Evolutionary conservation across 2,329 filamentous ascomycete species (phyloP).

Genomic region (Zymoseptoria crescenta): DNA sequence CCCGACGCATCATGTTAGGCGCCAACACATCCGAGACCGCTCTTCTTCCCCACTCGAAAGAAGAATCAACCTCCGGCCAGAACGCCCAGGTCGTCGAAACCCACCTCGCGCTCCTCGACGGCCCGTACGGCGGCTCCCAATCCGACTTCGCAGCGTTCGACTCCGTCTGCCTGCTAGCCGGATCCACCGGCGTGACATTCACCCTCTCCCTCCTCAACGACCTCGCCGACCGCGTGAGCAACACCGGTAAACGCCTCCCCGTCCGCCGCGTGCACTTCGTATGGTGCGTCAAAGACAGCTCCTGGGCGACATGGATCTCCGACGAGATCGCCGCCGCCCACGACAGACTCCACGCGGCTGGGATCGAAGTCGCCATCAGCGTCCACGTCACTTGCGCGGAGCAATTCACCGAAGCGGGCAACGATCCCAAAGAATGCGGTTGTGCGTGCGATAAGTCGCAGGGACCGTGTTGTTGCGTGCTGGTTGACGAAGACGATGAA

Average conservation of each 20-base stretch:
- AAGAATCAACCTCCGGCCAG: constrained; percentile 6
- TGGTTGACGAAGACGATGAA: constrained; percentile 11
- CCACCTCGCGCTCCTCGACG: constrained; percentile 19
- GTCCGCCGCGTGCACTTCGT: constrained; percentile 19
- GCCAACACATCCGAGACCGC: constrained; percentile 17
- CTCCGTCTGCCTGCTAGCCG: constrained; percentile 20
- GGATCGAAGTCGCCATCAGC: constrained; percentile 16
- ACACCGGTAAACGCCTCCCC: constrained; percentile 13
- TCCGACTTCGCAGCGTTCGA: constrained; percentile 23
- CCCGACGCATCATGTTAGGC: constrained; percentile 18
- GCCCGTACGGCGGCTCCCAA: constrained; percentile 20
- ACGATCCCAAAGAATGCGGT: constrained; percentile 15
- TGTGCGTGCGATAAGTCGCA: constrained; percentile 21
- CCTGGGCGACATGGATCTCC: constrained; percentile 15
- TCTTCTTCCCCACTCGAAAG: constrained; percentile 11
- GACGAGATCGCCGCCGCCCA: constrained; percentile 16
- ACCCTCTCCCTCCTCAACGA: constrained; percentile 20
- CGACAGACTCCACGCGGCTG: constrained; percentile 11
- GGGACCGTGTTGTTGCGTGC: constrained; percentile 20
- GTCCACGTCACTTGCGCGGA: constrained; percentile 23
- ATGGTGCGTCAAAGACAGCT: constrained; percentile 21
- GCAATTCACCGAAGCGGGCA: constrained; percentile 13
- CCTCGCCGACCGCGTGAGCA: constrained; percentile 17
- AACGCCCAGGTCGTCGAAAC: constrained; percentile 8
- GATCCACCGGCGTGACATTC: constrained; percentile 25